Evolutionary conservation across 768 basidiomycete genomes (phyloP).

Genomic region (Cystofilobasidium macerans): DNA sequence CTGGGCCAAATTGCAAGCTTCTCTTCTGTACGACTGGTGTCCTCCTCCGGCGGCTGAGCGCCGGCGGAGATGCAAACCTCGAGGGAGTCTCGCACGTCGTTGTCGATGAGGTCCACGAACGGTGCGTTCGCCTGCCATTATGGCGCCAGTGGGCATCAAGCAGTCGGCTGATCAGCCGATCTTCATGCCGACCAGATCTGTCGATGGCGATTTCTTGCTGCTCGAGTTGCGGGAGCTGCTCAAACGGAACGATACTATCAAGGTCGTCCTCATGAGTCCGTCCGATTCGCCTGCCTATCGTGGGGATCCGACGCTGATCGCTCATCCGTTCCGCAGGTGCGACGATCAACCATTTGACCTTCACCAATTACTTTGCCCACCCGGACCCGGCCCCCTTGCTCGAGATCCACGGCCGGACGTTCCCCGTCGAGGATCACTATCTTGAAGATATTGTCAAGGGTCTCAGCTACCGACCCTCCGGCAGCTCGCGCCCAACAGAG

Average conservation of each 20-base stretch:
- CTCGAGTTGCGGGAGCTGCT: constrained; percentile 71
- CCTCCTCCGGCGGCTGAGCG: constrained; percentile 64
- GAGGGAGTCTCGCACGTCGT: constrained; percentile 67
- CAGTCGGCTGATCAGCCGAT: too few species aligned
- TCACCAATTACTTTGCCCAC: constrained; percentile 59
- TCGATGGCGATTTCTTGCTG: constrained; percentile 81
- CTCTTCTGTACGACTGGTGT: constrained; percentile 92
- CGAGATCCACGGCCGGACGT: constrained; percentile 68
- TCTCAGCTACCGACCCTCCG: constrained; percentile 47
- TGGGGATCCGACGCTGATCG: constrained; percentile 31
- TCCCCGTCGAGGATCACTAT: constrained; percentile 66
- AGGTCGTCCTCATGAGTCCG: constrained; percentile 50
- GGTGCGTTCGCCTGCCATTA: not conserved
- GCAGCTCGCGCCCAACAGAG: constrained; percentile 30
- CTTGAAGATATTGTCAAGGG: constrained; percentile 63
- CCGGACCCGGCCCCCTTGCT: constrained; percentile 61
- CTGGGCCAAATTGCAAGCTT: constrained; percentile 55
- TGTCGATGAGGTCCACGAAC: constrained; percentile 66
- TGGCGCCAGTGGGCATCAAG: too few species aligned
- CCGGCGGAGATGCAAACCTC: constrained; percentile 54
- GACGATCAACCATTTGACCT: constrained; percentile 83
- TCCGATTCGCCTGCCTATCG: not conserved
- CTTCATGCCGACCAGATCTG: constrained; percentile 46
- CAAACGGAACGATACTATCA: constrained; percentile 52
- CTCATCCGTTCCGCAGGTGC: constrained; percentile 46